Percentiles rank a stretch among this genome's conserved stretches.
Evolutionary conservation across 768 basidiomycete species (phyloP).

Genomic region (Hemileccinum rubropunctum): DNA sequence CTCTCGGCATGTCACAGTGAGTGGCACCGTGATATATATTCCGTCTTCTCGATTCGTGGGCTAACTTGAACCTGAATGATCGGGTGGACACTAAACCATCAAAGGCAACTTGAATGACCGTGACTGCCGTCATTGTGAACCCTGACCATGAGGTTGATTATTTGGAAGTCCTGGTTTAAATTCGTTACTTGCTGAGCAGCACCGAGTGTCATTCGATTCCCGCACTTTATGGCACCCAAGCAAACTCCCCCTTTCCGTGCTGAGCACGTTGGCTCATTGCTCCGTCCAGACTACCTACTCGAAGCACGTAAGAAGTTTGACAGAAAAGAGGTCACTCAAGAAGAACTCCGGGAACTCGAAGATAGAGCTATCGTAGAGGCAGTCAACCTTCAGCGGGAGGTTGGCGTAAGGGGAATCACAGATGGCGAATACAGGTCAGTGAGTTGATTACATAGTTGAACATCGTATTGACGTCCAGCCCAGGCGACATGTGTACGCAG

Average conservation of each 20-base stretch:
- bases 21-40: too few species aligned
- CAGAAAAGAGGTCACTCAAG: constrained; percentile 29
- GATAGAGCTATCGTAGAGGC: constrained; percentile 37
- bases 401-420: constrained; percentile 41
- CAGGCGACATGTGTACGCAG: constrained; percentile 26
- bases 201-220: background rate
- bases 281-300: constrained; percentile 41
- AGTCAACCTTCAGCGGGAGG: constrained; percentile 37
- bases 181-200: too few species aligned
- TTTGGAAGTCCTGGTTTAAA: too few species aligned
- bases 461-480: background rate
- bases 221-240: constrained; percentile 15
- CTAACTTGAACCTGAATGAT: too few species aligned
- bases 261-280: constrained; percentile 45
- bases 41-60: too few species aligned
- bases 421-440: constrained; percentile 41
- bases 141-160: too few species aligned
- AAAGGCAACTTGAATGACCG: too few species aligned
- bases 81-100: too few species aligned
- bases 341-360: constrained; percentile 38
- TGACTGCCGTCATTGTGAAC: too few species aligned
- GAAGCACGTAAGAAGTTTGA: constrained; percentile 37
- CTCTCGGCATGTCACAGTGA: too few species aligned
- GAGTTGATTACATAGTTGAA: constrained; percentile 9
- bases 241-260: constrained; percentile 43